A percentile compares a stretch with the other conserved stretches of the same genome.
phyloP scores from a whole-genome alignment of 768 basidiomycete genomes.

The Daedaleopsis nitida region DNA sequence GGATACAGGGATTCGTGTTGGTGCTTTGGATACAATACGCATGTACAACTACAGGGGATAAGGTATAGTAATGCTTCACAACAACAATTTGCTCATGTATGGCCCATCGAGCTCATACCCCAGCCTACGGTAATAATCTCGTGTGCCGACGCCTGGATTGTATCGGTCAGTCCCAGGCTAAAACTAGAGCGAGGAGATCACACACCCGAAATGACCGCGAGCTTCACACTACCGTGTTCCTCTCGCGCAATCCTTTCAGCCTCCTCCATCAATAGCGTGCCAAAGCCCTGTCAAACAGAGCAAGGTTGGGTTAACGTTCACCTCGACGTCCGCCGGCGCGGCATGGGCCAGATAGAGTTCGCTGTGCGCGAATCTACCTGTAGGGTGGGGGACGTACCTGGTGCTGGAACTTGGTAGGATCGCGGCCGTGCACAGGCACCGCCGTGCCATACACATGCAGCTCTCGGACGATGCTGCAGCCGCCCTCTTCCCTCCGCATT shows the following conservation, averaged over 20 bases:
- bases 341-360: not conserved
- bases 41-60: conserved; percentile 12
- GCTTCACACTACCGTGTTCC: conserved; percentile 93
- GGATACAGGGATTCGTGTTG: not conserved
- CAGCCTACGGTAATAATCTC: conserved; percentile 94
- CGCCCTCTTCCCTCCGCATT: conserved; percentile 67
- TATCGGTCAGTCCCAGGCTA: not conserved
- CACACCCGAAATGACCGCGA: conserved; percentile 96
- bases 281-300: conserved; percentile 70
- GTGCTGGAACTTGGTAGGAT: conserved; percentile 98
- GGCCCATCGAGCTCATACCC: conserved; percentile 96
- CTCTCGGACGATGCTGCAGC: conserved; percentile 92
- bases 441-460: conserved; percentile 98
- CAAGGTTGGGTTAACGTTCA: not conserved
- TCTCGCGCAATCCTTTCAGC: conserved; percentile 97
- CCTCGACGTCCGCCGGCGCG: not conserved
- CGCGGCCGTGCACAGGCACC: conserved; percentile 93
- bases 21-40: conserved; percentile 11
- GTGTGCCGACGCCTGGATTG: conserved; percentile 84
- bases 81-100: conserved; percentile 91
- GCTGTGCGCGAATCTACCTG: conserved; percentile 11
- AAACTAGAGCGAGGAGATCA: not conserved
- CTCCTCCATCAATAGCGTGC: conserved; percentile 97
- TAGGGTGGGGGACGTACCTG: conserved; percentile 54
- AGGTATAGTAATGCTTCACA: conserved; percentile 21